phyloP scores from a whole-genome alignment of 768 basidiomycete species.

The Boletus pseudo-olivaceus region DNA sequence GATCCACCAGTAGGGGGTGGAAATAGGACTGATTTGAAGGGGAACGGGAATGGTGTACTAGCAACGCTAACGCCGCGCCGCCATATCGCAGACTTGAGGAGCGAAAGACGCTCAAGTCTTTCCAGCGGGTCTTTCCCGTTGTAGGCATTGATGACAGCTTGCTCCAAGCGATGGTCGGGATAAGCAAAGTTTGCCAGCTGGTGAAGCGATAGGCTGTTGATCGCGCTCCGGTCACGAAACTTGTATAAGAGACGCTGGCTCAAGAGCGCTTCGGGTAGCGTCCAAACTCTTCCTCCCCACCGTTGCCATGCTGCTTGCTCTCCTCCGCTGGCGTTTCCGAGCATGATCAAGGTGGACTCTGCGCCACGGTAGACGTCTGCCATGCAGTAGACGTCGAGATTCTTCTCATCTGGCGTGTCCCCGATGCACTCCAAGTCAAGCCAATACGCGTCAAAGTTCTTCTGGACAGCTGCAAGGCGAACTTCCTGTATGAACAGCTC shows the following conservation, averaged over 20 bases:
- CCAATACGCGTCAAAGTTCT: not conserved
- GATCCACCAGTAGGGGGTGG: too few relatives aligned
- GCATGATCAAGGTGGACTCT: not conserved
- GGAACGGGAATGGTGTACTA: not conserved
- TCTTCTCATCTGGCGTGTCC: not conserved
- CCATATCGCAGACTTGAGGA: slow-evolving; percentile 20
- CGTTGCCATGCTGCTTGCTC: not conserved
- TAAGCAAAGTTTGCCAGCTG: slow-evolving; percentile 17
- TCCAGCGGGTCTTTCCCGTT: slow-evolving; percentile 13
- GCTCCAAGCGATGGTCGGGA: slow-evolving; percentile 4
- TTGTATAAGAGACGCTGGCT: slow-evolving; percentile 8
- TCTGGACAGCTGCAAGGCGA: not conserved
- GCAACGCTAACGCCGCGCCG: not conserved
- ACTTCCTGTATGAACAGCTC: not conserved
- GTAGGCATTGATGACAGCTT: slow-evolving; percentile 16
- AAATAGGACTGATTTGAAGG: too few relatives aligned
- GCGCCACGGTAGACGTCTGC: not conserved
- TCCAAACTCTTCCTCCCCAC: slow-evolving; percentile 20
- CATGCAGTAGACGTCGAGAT: not conserved
- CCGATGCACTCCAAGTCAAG: not conserved
- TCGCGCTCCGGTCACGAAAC: not conserved
- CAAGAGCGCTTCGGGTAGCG: slow-evolving; percentile 13
- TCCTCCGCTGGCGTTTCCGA: not conserved
- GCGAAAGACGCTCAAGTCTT: slow-evolving; percentile 13
- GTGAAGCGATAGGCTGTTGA: not conserved